phyloP scores from a whole-genome alignment of 345 rosid species.

The Murraya koenigii region DNA sequence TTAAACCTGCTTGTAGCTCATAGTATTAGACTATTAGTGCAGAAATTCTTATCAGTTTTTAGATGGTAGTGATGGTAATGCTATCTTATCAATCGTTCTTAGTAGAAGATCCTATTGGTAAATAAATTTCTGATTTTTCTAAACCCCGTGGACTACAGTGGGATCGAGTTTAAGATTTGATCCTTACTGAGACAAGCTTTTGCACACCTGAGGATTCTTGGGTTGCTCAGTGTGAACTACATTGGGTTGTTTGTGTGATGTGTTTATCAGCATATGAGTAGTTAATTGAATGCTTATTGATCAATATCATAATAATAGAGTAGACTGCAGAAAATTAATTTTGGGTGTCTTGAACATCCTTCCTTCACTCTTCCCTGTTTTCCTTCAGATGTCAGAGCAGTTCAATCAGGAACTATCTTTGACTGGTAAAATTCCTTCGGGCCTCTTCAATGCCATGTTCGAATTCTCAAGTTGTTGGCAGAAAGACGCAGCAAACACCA shows the following conservation, averaged over 20 bases:
- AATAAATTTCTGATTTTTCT: neutral
- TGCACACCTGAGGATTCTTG: neutral
- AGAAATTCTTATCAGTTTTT: neutral
- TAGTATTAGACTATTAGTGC: neutral
- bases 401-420: constrained; percentile 86
- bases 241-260: neutral
- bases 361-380: constrained; percentile 7
- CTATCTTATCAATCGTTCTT: neutral
- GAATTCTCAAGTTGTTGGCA: constrained; percentile 92
- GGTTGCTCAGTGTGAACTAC: neutral
- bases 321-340: neutral
- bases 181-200: neutral
- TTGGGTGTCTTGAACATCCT: neutral
- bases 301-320: neutral
- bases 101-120: neutral
- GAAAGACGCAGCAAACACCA: constrained; percentile 91
- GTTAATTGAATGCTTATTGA: neutral
- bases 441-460: constrained; percentile 86
- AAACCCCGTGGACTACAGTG: neutral
- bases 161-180: neutral
- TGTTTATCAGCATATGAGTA: neutral
- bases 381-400: constrained; percentile 87
- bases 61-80: neutral
- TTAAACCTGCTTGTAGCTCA: neutral
- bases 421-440: constrained; percentile 92